Evolutionary conservation across 306 rosid genomes (phyloP), one percentile per base, ranked within the genome.

Genomic region (Senna tora): DNA sequence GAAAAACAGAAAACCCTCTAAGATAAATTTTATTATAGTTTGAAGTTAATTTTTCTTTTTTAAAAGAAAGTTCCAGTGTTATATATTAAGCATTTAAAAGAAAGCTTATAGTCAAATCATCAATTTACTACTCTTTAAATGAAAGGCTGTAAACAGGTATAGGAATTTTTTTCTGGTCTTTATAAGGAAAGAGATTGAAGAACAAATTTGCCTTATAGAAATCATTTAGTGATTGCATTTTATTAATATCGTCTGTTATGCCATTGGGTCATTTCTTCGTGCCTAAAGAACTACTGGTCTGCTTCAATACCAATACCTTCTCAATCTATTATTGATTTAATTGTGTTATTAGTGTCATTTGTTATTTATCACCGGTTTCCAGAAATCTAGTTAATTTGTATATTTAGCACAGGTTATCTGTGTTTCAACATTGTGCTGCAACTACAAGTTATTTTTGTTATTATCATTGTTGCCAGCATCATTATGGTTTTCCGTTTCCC

Each of bases 371-470:
- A 19, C 9, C 43, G 15, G 67, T 56, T 71, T 71, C 45, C 43
- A 16, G 59, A 42, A 43, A 59, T 51, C 45, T 73, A 41, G 14
- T 43, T 61, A 42, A 42, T 41, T 59, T 21, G 21, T 30, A 14
- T 2, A 46, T 46, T 71, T 63, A 41, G 59, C 71, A 19, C 19
- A 41, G 13, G 32, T 38, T 19, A 66, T 76, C 7, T 47, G n/a
- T 39, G 52, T n/a, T 69, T 36, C 17, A 12, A 43, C 68, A 21
- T 62, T 74, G 69, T 54, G 42, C 42, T 68, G 47, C 20, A 53
- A 70, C 58, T 30, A 39, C 7, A 38, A 16, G 67, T 56, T 53
- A 3, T 39, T 7, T 67, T 66, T 72, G 30, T 58, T 13, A 42
- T 51, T 67, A 9, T 53, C 52, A 9, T 57, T 36, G n/a, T 49